Conservation (phyloP, 192 early-diverging fungal genomes). For the Backusella psychrophila region DNA sequence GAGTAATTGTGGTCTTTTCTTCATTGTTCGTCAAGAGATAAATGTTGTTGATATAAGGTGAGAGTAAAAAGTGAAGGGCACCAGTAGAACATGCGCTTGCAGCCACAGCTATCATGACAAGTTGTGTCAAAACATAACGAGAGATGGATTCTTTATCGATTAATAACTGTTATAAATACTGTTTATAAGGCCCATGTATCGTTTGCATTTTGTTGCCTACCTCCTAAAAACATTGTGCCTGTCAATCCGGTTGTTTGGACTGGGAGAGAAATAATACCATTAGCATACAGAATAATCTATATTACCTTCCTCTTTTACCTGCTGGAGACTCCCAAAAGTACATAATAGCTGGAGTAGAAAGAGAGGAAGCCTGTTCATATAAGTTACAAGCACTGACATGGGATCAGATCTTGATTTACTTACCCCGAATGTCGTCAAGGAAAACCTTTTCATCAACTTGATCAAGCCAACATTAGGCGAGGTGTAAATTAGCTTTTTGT, state of each 20-base stretch:
- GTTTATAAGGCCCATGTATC: not conserved
- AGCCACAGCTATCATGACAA: slow-evolving; percentile 24
- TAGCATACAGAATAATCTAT: too few species aligned
- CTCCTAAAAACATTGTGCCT: slow-evolving; percentile 36
- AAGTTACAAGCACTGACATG: not conserved
- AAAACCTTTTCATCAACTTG: slow-evolving; percentile 31
- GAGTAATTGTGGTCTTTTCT: slow-evolving; percentile 17
- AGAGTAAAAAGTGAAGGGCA: slow-evolving; percentile 29
- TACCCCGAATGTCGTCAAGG: slow-evolving; percentile 34
- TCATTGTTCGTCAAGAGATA: slow-evolving; percentile 16
- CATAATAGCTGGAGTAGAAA: slow-evolving; percentile 27
- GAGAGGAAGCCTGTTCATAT: slow-evolving; percentile 22
- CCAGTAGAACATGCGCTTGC: slow-evolving; percentile 37
- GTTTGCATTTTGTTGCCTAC: slow-evolving; percentile 10
- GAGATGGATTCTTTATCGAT: slow-evolving; percentile 26
- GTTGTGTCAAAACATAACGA: slow-evolving; percentile 26
- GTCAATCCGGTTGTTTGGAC: slow-evolving; percentile 32
- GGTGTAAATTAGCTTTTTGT: slow-evolving; percentile 25
- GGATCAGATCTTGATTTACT: not conserved
- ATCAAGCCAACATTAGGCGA: slow-evolving; percentile 31
- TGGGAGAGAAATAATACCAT: not conserved
- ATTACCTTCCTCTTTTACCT: slow-evolving; percentile 7
- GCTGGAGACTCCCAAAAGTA: slow-evolving; percentile 39
- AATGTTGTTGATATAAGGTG: slow-evolving; percentile 33
- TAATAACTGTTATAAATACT: not conserved